A percentile compares a stretch with the other conserved stretches of the same genome.
phyloP scores from a whole-genome alignment of 371 early-diverging fungal genomes.

The Zopfochytrium polystomum region DNA sequence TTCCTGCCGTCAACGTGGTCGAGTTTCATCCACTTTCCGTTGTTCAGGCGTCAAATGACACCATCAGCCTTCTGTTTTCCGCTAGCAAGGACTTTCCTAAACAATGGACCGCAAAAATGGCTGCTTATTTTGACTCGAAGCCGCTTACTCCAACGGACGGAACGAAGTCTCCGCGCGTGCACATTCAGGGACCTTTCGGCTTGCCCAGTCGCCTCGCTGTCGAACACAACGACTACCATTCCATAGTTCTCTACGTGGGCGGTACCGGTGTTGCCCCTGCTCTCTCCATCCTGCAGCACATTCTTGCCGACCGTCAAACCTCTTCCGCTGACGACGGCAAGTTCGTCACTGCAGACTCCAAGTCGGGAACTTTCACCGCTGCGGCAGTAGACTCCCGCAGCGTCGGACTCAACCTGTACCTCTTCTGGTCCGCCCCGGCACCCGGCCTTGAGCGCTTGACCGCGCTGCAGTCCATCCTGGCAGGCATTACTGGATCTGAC shows the following conservation, averaged over 20 bases:
- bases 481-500: not conserved
- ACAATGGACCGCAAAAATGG: not conserved
- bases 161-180: not conserved
- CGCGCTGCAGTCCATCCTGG: not conserved
- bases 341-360: not conserved
- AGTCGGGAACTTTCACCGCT: too few species aligned
- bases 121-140: not conserved
- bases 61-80: conserved; percentile 10
- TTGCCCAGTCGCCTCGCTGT: not conserved
- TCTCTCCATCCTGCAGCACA: not conserved
- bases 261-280: conserved; percentile 14
- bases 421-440: conserved; percentile 5
- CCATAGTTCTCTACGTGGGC: conserved; percentile 9
- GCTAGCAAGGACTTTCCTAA: not conserved
- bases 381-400: not conserved
- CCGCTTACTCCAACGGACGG: not conserved
- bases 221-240: not conserved
- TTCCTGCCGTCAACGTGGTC: conserved; percentile 18
- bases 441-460: not conserved
- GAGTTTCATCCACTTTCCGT: conserved; percentile 31
- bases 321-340: not conserved
- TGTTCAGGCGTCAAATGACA: not conserved
- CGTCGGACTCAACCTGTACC: not conserved
- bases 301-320: not conserved
- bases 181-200: conserved; percentile 20